Percentiles rank a stretch among this genome's conserved stretches.
These are phyloP conservation scores for Iris pallida DNA, from an alignment of 116 monocot genomes.

Conservation along the genomic window DNA sequence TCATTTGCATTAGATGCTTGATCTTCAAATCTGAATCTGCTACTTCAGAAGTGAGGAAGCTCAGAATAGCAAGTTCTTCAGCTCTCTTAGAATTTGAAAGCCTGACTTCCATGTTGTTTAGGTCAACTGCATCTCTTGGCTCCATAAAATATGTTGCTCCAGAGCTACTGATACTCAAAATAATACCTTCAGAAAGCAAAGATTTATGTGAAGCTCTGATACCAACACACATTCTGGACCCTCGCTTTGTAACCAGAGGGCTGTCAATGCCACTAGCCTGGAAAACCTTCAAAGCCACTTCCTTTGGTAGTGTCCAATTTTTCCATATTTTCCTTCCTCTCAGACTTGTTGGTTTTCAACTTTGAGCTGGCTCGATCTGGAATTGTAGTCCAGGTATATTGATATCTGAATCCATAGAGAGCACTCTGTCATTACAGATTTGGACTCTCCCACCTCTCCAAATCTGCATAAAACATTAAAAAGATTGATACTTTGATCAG, in stretches of 20 bases:
- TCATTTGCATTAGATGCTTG: constrained; percentile 48
- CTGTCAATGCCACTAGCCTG: constrained; percentile 73
- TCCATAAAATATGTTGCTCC: constrained; percentile 92
- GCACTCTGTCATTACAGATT: too few species aligned
- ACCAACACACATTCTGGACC: constrained; percentile 86
- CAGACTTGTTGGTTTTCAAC: constrained; percentile 48
- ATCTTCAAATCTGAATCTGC: constrained; percentile 46
- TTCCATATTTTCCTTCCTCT: constrained; percentile 58
- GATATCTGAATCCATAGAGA: too few species aligned
- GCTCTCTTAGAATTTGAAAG: constrained; percentile 60
- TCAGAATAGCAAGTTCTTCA: constrained; percentile 71
- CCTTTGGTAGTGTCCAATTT: constrained; percentile 57
- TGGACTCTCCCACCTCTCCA: too few species aligned
- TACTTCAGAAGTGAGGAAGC: constrained; percentile 58
- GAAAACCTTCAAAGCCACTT: constrained; percentile 50
- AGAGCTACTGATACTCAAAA: constrained; percentile 82
- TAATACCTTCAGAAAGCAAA: constrained; percentile 71
- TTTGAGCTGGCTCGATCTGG: constrained; percentile 65
- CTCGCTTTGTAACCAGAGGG: constrained; percentile 69
- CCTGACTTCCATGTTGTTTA: constrained; percentile 84
- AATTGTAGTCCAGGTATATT: too few species aligned
- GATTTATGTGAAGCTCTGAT: constrained; percentile 84
- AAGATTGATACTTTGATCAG: too few species aligned
- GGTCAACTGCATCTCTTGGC: constrained; percentile 60
- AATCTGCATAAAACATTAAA: too few species aligned